Evolutionary conservation across 768 basidiomycete genomes (phyloP).

Genomic region (Hericium rajendrae): DNA sequence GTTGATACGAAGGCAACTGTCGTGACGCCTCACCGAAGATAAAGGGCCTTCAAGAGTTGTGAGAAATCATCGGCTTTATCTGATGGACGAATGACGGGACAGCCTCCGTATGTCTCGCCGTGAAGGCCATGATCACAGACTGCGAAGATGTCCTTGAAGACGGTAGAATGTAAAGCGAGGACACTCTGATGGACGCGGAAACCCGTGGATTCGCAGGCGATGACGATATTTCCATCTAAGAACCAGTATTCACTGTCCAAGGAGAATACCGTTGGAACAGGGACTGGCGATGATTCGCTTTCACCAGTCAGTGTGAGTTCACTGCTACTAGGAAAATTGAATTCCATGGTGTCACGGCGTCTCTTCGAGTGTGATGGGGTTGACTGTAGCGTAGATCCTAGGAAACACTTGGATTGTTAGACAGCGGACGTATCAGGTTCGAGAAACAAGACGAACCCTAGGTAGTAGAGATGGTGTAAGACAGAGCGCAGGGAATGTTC

Average conservation of each 20-base stretch:
- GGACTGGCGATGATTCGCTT: not conserved
- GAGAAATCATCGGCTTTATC: not conserved
- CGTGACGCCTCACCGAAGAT: not conserved
- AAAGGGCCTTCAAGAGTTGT: not conserved
- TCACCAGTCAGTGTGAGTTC: not conserved
- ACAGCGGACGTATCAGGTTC: too few relatives aligned
- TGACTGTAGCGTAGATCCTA: too few relatives aligned
- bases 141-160: conserved; percentile 10
- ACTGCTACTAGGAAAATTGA: too few relatives aligned
- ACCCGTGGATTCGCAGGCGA: conserved; percentile 1
- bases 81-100: not conserved
- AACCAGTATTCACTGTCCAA: not conserved
- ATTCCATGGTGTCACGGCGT: too few relatives aligned
- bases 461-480: too few relatives aligned
- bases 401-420: too few relatives aligned
- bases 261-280: not conserved
- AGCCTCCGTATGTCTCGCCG: not conserved
- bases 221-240: conserved; percentile 3
- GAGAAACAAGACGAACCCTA: too few relatives aligned
- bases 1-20: too few relatives aligned
- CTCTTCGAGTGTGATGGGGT: too few relatives aligned
- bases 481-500: too few relatives aligned
- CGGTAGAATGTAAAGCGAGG: conserved; percentile 1
- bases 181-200: conserved; percentile 7
- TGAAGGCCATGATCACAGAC: not conserved